Conservation (phyloP, 805 yeast species). For the Hanseniaspora guilliermondii region DNA sequence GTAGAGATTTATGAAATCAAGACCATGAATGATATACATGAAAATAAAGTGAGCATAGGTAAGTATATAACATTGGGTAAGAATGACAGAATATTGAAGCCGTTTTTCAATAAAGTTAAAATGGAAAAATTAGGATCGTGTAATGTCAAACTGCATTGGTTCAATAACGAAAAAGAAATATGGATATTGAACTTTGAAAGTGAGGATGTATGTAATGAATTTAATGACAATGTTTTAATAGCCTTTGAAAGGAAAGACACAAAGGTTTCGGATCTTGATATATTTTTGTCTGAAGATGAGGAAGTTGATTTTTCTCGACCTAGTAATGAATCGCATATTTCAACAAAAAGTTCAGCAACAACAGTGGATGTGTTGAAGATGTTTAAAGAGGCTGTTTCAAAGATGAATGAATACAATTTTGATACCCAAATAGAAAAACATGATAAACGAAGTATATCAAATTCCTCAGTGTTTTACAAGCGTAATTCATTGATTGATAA, state of each 20-base stretch:
- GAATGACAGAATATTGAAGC: constrained; percentile 42
- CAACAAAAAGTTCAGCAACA: background rate
- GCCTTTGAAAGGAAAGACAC: background rate
- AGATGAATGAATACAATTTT: constrained; percentile 7
- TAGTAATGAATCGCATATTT: background rate
- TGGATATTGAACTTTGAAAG: constrained; percentile 34
- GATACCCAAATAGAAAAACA: background rate
- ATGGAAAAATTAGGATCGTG: constrained; percentile 37
- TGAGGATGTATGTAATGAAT: background rate
- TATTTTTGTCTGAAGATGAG: constrained; percentile 3
- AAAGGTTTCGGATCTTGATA: background rate
- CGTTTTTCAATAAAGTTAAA: constrained; percentile 53
- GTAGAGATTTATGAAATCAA: constrained; percentile 26
- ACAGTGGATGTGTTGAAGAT: background rate
- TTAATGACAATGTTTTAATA: background rate
- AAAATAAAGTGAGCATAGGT: constrained; percentile 14
- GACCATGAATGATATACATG: constrained; percentile 17
- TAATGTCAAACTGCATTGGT: constrained; percentile 21
- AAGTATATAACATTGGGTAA: constrained; percentile 25
- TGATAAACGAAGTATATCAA: background rate
- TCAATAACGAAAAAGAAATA: constrained; percentile 24
- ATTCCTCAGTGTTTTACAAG: constrained; percentile 1
- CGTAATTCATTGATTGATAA: background rate
- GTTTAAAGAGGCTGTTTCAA: constrained; percentile 9
- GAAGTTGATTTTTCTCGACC: background rate